These are phyloP conservation scores for Colletotrichum cereale DNA, from an alignment of 2,329 filamentous ascomycete species.

Conservation along the genomic window DNA sequence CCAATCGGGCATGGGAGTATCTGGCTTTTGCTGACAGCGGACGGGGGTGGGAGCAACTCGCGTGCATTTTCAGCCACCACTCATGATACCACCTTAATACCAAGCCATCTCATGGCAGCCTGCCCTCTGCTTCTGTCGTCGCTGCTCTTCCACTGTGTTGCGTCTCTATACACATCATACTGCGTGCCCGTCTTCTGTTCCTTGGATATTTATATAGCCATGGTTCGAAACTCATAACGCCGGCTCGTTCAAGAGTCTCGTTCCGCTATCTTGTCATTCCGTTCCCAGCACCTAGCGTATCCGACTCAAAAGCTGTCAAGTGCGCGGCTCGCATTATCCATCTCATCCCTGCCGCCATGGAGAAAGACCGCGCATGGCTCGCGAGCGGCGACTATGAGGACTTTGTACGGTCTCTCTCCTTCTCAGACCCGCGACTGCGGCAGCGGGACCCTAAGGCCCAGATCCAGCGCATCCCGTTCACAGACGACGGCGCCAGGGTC, in stretches of 20 bases:
- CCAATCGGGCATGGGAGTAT: slow-evolving; percentile 27
- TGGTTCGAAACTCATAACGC: neutral
- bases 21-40: slow-evolving; percentile 7
- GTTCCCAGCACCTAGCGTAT: neutral
- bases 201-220: slow-evolving; percentile 8
- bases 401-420: slow-evolving; percentile 35
- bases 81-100: neutral
- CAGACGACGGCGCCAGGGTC: slow-evolving; percentile 35
- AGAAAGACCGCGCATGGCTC: slow-evolving; percentile 33
- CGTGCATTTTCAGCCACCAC: slow-evolving; percentile 20
- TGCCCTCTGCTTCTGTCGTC: slow-evolving; percentile 1
- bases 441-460: slow-evolving; percentile 43
- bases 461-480: slow-evolving; percentile 40
- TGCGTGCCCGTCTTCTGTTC: neutral
- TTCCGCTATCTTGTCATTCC: neutral
- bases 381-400: slow-evolving; percentile 36
- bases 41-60: neutral
- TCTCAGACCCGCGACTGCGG: slow-evolving; percentile 41
- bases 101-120: slow-evolving; percentile 5
- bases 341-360: slow-evolving; percentile 13
- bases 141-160: neutral
- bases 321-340: neutral
- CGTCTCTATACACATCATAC: neutral
- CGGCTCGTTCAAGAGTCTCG: neutral
- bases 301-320: too few species aligned